Evolutionary conservation across 2,329 filamentous ascomycete species (phyloP).

Genomic region (Cercospora sesami): DNA sequence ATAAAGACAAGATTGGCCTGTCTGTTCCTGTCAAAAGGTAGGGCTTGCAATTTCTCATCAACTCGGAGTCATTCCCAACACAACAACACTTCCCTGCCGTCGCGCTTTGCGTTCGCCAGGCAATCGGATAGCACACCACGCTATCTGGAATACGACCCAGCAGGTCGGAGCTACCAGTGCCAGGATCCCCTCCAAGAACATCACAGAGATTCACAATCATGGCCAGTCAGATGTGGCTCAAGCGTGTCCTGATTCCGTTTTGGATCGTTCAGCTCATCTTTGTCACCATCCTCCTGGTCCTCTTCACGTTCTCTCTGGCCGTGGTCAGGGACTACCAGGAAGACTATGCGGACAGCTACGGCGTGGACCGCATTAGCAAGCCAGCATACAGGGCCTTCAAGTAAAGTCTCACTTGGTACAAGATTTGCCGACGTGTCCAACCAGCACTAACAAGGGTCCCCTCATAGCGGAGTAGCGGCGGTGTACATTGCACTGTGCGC

Average conservation of each 20-base stretch:
- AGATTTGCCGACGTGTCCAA: constrained; percentile 20
- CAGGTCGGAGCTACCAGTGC: constrained; percentile 1
- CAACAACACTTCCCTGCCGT: constrained; percentile 3
- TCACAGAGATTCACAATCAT: constrained; percentile 16
- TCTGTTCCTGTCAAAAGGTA: not conserved
- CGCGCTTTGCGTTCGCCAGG: not conserved
- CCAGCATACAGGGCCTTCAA: constrained; percentile 15
- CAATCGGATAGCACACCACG: constrained; percentile 4
- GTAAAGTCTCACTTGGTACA: constrained; percentile 21
- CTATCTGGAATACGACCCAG: constrained; percentile 5
- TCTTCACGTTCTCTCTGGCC: constrained; percentile 11
- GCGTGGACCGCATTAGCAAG: constrained; percentile 6
- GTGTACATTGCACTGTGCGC: constrained; percentile 28
- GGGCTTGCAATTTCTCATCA: not conserved
- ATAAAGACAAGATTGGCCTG: not conserved
- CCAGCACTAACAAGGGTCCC: constrained; percentile 24
- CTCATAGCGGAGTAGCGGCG: constrained; percentile 25
- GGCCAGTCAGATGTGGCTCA: constrained; percentile 32
- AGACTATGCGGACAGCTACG: constrained; percentile 9
- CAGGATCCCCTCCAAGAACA: constrained; percentile 6
- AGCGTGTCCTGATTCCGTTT: constrained; percentile 35
- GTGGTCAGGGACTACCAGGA: constrained; percentile 9
- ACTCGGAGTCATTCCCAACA: not conserved
- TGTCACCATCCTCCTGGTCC: constrained; percentile 23
- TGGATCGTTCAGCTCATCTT: constrained; percentile 31